Base-by-base conservation (phyloP, 495 filamentous ascomycete genomes). In the Diplogelasinospora grovesii region DNA sequence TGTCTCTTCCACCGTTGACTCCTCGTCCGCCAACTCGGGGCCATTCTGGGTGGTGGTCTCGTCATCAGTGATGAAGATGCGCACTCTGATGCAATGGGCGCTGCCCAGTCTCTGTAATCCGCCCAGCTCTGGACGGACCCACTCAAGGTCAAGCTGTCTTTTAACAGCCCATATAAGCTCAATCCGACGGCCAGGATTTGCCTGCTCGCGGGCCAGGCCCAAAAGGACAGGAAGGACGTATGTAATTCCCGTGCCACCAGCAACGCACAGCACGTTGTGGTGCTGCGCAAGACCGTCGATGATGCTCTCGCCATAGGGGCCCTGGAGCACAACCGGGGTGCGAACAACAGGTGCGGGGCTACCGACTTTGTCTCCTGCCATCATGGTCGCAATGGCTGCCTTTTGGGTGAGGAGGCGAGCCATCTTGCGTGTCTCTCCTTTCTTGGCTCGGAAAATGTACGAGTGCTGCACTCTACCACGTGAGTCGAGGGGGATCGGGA, bases 91-190 rank as follows among this genome's bases (percentile, higher is more conserved):
- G 13, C 65, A 61, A 16, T 67, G 50, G 3, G 50, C 49, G 9
- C 55, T 51, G 0, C 67, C 65, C 8, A 59, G 56, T 11, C 48
- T 56, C 6, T 61, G 57, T 5, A 80, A 57, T 22, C 57, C 48
- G 1, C 68, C 53, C n/a, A 83, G 60, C 54, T 85, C 79, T 0
- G 58, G 48, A 6, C 56, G 47, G 14, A 85, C 54, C 79, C 81
- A 85, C 15, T 57, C 57, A 8, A 74, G 49, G 41, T 83, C 75
- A 14, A 64, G 52, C n/a, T 50, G 50, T 10, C 67, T 62, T 26
- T 77, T 71, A 7, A 82, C 59, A 5, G 75, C 73, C 80, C 79
- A 84, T 21, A 81, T 67, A 18, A 85, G 68, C 34, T 78, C 73
- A 4, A 83, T 46, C 11, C 53, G 62, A 13, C 67, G 48, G 16